Evolutionary conservation across 2,329 filamentous ascomycete species (phyloP).

Genomic region (Metarhizium rileyi): DNA sequence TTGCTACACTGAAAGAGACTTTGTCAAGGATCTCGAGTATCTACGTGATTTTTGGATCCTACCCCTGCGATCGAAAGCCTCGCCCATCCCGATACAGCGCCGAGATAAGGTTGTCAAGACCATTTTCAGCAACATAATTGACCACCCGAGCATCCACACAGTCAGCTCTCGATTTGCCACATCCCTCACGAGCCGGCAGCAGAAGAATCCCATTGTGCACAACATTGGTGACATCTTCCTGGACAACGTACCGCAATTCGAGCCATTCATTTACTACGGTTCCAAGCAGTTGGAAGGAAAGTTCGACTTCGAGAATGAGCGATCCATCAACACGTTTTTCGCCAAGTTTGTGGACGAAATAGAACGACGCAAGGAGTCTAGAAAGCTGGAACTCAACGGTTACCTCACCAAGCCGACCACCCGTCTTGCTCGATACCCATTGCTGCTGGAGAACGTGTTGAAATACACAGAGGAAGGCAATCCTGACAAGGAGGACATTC

Average conservation of each 20-base stretch:
- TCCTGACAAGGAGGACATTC: slow-evolving; percentile 84
- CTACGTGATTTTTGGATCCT: slow-evolving; percentile 98
- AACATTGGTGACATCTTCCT: slow-evolving; percentile 92
- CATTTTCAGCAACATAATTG: slow-evolving; percentile 93
- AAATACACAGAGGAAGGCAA: slow-evolving; percentile 88
- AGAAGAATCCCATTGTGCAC: slow-evolving; percentile 78
- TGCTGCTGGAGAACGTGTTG: slow-evolving; percentile 81
- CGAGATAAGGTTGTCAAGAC: slow-evolving; percentile 86
- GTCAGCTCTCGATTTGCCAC: slow-evolving; percentile 87
- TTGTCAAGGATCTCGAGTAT: slow-evolving; percentile 98
- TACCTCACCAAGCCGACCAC: slow-evolving; percentile 98
- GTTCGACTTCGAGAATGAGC: slow-evolving; percentile 96
- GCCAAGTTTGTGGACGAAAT: slow-evolving; percentile 92
- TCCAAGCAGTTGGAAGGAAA: slow-evolving; percentile 94
- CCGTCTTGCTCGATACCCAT: slow-evolving; percentile 82
- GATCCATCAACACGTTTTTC: slow-evolving; percentile 75
- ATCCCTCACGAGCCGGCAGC: slow-evolving; percentile 80
- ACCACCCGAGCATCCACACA: slow-evolving; percentile 68
- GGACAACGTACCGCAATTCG: slow-evolving; percentile 83
- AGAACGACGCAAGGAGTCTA: slow-evolving; percentile 88
- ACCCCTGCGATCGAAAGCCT: slow-evolving; percentile 70
- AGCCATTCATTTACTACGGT: slow-evolving; percentile 93
- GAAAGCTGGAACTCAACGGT: slow-evolving; percentile 93
- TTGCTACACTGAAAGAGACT: slow-evolving; percentile 97
- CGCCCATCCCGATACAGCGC: slow-evolving; percentile 79